Base-by-base conservation (phyloP, 192 early-diverging fungal species). In the Umbelopsis vinacea region DNA sequence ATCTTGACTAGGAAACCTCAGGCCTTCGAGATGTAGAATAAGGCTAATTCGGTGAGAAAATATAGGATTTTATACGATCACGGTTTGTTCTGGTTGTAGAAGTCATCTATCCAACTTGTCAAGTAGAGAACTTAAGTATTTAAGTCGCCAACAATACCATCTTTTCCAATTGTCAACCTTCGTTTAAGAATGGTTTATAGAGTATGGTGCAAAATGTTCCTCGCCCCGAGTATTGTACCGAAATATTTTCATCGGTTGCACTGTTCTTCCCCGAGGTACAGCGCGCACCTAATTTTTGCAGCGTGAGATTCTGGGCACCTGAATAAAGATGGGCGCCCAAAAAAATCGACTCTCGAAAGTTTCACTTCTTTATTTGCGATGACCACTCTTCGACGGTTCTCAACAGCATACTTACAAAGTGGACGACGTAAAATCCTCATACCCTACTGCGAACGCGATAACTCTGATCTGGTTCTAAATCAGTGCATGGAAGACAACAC, bases 151-250 rank as follows among this genome's bases (percentile, higher is more conserved):
- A 2, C 29, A 29, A 3, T 29, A 29, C 29, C 29, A 29, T 2
- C 29, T 1, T 29, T 29, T 29, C 3, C 29, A 29, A 3, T 29
- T 1, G 29, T 29, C 29, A 3, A 29, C 3, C 29, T 29, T 29
- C 29, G 29, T 29, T 2, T 29, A 29, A 29, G 1, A 1, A 29
- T 29, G 29, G 3, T 29, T 29, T 11, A 12, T 10, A 29, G 26
- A 63, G 14, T 63, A 63, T 43, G 5, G 5, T 29, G 29, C 15
- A 35, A 63, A 19, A 17, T 5, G 1, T 19, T 15, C 26, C 12
- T 17, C 57, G 57, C 33, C 15, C 57, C 57, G 57, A 63, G 26
- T 63, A 63, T 63, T 63, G 29, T 63, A 4, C 57, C 57, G 57
- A 37, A 17, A 37, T 12, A 63, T 37, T 17, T 6, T 21, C 26